Conservation (phyloP, 257 asterid genomes). For the Gentiana straminea region DNA sequence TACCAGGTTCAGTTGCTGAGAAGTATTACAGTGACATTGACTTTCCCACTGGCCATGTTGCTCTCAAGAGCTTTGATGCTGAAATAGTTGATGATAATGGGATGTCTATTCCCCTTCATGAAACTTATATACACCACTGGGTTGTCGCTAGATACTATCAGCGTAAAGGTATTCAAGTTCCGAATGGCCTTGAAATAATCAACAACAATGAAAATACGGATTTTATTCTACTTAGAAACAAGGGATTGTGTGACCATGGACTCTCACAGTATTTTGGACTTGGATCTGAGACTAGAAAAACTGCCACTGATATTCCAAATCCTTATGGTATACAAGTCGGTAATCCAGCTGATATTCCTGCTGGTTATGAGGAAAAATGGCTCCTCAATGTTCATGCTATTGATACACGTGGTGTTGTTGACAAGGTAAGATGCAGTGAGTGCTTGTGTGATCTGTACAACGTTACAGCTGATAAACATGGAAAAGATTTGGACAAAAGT, state of each 20-base stretch:
- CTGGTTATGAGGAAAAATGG: slow-evolving; percentile 30
- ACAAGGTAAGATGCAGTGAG: slow-evolving; percentile 24
- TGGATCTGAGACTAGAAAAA: slow-evolving; percentile 33
- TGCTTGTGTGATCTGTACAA: slow-evolving; percentile 36
- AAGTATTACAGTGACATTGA: slow-evolving; percentile 13
- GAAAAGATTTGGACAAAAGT: slow-evolving; percentile 5
- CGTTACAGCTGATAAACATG: slow-evolving; percentile 12
- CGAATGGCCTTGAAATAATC: slow-evolving; percentile 2
- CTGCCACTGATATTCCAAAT: slow-evolving; percentile 17
- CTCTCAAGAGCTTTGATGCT: slow-evolving; percentile 26
- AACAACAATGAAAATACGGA: slow-evolving; percentile 13
- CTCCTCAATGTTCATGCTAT: slow-evolving; percentile 24
- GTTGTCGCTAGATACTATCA: slow-evolving; percentile 12
- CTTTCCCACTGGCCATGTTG: slow-evolving; percentile 34
- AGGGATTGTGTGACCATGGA: slow-evolving; percentile 13
- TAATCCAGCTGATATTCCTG: slow-evolving; percentile 17
- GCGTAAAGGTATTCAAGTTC: slow-evolving; percentile 7
- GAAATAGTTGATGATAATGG: slow-evolving; percentile 31
- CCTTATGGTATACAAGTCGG: slow-evolving; percentile 36
- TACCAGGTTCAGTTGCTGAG: slow-evolving; percentile 25
- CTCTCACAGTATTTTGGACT: slow-evolving; percentile 27
- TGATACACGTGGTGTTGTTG: slow-evolving; percentile 28
- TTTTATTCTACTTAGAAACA: slow-evolving; percentile 7
- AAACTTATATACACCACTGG: slow-evolving; percentile 38
- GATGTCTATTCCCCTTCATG: slow-evolving; percentile 23